Conservation (phyloP, 2,329 filamentous ascomycete genomes). For the Fonsecaea erecta region DNA sequence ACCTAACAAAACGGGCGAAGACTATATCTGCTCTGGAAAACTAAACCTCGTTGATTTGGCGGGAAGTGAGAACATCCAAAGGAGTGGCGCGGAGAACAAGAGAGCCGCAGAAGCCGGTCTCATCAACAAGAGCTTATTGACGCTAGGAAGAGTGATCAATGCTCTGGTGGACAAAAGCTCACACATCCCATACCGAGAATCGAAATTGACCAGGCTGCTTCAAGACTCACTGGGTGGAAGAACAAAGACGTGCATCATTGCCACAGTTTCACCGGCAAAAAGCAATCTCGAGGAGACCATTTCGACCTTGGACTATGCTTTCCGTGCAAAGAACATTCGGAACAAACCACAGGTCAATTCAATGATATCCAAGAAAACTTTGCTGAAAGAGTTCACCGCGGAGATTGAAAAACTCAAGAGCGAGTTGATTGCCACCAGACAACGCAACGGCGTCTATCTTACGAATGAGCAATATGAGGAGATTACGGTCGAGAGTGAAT, state of each 20-base stretch:
- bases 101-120: slow-evolving; percentile 91
- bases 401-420: slow-evolving; percentile 96
- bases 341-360: slow-evolving; percentile 97
- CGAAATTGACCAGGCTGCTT: slow-evolving; percentile 88
- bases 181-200: slow-evolving; percentile 93
- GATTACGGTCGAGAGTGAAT: slow-evolving; percentile 89
- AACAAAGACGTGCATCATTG: slow-evolving; percentile 98
- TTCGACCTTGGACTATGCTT: slow-evolving; percentile 96
- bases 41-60: slow-evolving; percentile 95
- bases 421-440: slow-evolving; percentile 87
- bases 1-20: slow-evolving; percentile 79
- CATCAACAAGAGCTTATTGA: slow-evolving; percentile 97
- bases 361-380: slow-evolving; percentile 86
- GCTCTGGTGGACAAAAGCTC: slow-evolving; percentile 86
- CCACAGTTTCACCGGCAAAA: slow-evolving; percentile 91
- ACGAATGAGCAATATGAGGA: slow-evolving; percentile 88
- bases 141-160: slow-evolving; percentile 94
- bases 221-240: slow-evolving; percentile 95
- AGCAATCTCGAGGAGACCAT: slow-evolving; percentile 98
- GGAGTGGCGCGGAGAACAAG: slow-evolving; percentile 97
- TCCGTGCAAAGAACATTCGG: slow-evolving; percentile 95
- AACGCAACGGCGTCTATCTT: slow-evolving; percentile 93
- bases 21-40: slow-evolving; percentile 88
- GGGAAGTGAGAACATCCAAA: slow-evolving; percentile 95
- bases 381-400: slow-evolving; percentile 84